These are phyloP conservation scores for Diaporthe helianthi DNA, from an alignment of 2,329 filamentous ascomycete genomes.

Conservation along the genomic window DNA sequence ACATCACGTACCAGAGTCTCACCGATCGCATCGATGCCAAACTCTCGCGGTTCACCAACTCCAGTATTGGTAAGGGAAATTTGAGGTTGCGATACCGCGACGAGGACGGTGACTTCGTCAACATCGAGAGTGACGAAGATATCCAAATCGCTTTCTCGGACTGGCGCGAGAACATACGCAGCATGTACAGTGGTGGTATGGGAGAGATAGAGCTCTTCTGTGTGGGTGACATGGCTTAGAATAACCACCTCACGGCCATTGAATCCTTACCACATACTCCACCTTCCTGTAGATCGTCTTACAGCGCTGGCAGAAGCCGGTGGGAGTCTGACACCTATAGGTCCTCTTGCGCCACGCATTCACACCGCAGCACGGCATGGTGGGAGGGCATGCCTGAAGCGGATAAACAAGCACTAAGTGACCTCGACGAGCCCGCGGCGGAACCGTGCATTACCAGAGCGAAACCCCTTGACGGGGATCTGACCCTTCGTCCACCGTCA, in stretches of 20 bases:
- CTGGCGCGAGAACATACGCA: slow-evolving; percentile 76
- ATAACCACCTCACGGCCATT: slow-evolving; percentile 28
- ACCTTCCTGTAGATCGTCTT: neutral
- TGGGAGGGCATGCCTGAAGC: neutral
- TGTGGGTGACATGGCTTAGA: slow-evolving; percentile 55
- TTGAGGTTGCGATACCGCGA: slow-evolving; percentile 91
- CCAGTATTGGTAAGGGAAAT: slow-evolving; percentile 81
- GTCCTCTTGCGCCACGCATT: neutral
- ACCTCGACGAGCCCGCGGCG: neutral
- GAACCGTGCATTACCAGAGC: neutral
- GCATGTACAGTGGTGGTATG: slow-evolving; percentile 70
- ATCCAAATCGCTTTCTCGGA: slow-evolving; percentile 95
- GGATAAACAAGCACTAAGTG: neutral
- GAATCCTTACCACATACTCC: slow-evolving; percentile 15
- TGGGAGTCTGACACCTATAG: slow-evolving; percentile 2
- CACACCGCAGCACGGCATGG: slow-evolving; percentile 14
- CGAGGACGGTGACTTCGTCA: slow-evolving; percentile 90
- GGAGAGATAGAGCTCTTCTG: slow-evolving; percentile 93
- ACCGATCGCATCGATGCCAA: slow-evolving; percentile 97
- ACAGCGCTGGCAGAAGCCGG: neutral
- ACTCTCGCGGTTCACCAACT: slow-evolving; percentile 82
- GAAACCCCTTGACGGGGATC: neutral
- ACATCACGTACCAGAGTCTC: slow-evolving; percentile 91
- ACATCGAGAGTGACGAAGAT: slow-evolving; percentile 93
- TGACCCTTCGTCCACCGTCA: neutral